Evolutionary conservation across 495 filamentous ascomycete genomes (phyloP), one percentile per base, ranked within the genome.

Genomic region (Penicillium tannophilum): DNA sequence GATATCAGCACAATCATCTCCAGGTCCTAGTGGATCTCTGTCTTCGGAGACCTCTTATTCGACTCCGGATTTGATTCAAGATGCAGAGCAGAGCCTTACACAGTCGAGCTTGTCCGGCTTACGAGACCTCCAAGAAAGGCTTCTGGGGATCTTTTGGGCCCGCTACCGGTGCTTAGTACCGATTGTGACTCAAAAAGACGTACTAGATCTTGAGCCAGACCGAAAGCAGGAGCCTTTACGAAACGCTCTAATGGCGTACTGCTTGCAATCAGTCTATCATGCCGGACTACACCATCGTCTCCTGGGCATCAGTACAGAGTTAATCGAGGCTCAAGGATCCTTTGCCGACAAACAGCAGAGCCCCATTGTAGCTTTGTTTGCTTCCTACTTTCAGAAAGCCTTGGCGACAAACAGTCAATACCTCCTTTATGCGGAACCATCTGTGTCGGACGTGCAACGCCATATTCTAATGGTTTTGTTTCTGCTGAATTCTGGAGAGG

Each of bases 321-420:
- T 31, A 3, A 33, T 6, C 5, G 14, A 49, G 19, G 44, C 44
- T 1, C 44, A 47, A 26, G 20, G 12, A 28, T 26, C 44, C 3
- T 47, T 19, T 28, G 28, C 44, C 44, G 14, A 47, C 19, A 47
- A 26, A 28, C 44, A 26, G 44, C 20, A 47, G 44, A 47, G 20
- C 44, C 19, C 44, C 44, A 20, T 49, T 12, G 46, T 30, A 26
- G 9, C 4, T 60, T 70, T n/a, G 4, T 68, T 11, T 61, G 69
- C 17, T 44, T 73, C 14, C 43, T 71, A 72, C 49, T 71, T 74
- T 23, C 64, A 64, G 23, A 67, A 67, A 30, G 66, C 59, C 46
- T 55, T 70, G 7, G 51, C 58, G 0, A 53, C 60, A n/a, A 56
- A 62, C 0, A 68, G 60, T 33, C 67, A 66, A n/a, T 66, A 61